Evolutionary conservation across 805 yeast species (phyloP).

Genomic region (Nakazawaea wyomingensis): DNA sequence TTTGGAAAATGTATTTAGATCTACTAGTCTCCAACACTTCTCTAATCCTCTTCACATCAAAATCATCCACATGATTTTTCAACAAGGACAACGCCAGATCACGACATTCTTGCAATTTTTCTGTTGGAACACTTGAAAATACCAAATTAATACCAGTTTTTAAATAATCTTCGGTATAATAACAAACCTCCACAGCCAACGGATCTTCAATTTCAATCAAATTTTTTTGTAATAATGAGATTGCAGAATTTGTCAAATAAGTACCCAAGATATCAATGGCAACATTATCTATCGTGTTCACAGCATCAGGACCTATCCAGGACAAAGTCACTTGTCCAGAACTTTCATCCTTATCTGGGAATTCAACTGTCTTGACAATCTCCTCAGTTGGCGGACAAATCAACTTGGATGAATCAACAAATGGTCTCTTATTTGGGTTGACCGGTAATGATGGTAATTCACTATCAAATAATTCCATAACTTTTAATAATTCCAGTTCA

Average conservation of each 20-base stretch:
- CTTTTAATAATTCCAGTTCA: slow-evolving; percentile 58
- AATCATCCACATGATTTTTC: slow-evolving; percentile 41
- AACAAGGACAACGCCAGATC: slow-evolving; percentile 45
- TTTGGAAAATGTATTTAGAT: slow-evolving; percentile 52
- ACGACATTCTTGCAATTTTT: slow-evolving; percentile 49
- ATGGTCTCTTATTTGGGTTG: slow-evolving; percentile 56
- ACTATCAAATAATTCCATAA: slow-evolving; percentile 58
- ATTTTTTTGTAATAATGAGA: slow-evolving; percentile 64
- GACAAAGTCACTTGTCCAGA: slow-evolving; percentile 69
- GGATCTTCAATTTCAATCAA: slow-evolving; percentile 84
- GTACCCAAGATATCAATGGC: slow-evolving; percentile 70
- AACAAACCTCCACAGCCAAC: slow-evolving; percentile 63
- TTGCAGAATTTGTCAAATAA: slow-evolving; percentile 72
- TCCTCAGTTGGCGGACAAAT: slow-evolving; percentile 31
- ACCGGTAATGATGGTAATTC: slow-evolving; percentile 41
- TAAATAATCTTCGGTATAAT: slow-evolving; percentile 69
- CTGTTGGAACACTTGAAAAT: slow-evolving; percentile 74
- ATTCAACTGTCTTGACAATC: slow-evolving; percentile 51
- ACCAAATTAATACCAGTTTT: slow-evolving; percentile 53
- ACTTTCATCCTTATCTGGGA: slow-evolving; percentile 87
- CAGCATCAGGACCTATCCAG: slow-evolving; percentile 77
- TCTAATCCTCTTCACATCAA: slow-evolving; percentile 61
- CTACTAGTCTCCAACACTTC: slow-evolving; percentile 64
- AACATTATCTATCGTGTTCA: slow-evolving; percentile 45
- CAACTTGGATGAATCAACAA: slow-evolving; percentile 62